Base-by-base conservation (phyloP, 2,329 filamentous ascomycete genomes). In the Grosmannia penicillata region DNA sequence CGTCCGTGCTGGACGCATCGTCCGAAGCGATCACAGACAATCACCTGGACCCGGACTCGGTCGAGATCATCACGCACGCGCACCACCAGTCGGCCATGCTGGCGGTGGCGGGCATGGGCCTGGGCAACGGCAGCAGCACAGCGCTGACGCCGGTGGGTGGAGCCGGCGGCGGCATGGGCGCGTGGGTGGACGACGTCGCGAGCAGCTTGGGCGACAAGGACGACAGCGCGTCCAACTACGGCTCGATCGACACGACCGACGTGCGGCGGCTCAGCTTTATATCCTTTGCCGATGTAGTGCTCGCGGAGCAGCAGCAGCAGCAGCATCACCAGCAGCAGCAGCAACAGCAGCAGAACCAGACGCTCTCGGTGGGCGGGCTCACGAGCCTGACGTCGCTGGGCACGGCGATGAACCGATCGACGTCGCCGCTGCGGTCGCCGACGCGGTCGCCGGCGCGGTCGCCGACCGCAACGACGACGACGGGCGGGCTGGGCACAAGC, bases 231-330 rank as follows among this genome's bases (percentile, higher is more conserved):
- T 82, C 79, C 41, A 84, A 76, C 53, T 89, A 89, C 55, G 83
- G 79, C 24, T 75, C 78, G 33, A 63, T 89, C 44, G 86, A 94
- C 51, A 72, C 70, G 28, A 69, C 74, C 33, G 87, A 94, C 51
- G 73, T 93, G 15, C 78, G 84, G 33, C 76, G 89, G 18, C 62
- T 96, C 45, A 91, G 82, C 56, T 96, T 96, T 61, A 93, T 96
- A 54, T 94, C 86, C 8, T 96, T 96, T 58, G 87, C 89, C 44
- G 89, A 96, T 51, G 85, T 96, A 9, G 85, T 96, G 29, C 85
- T 93, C 54, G 72, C 79, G 25, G 83, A 91, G 55, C 82, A 89
- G 27, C 43, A 47, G 15, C 42, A 44, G 22, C 45, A 47, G 30
- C 44, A 46, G 19, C 42, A 44, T 11, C 44, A 46, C 25, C 41